phyloP scores from a whole-genome alignment of 352 stramenopile genomes.

The Chrysophaeum taylorii region DNA sequence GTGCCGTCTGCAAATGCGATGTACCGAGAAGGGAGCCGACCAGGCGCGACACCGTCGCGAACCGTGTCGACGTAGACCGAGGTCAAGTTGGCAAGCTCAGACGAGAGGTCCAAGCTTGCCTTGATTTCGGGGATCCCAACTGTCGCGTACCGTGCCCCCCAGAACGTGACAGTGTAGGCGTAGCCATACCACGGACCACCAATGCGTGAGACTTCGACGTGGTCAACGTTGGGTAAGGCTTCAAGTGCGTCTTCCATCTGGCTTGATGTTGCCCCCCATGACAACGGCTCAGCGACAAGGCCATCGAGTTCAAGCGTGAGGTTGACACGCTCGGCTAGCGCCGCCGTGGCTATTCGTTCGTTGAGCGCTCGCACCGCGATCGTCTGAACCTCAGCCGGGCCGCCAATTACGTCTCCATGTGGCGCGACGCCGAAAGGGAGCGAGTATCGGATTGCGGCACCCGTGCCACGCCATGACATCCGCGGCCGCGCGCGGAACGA shows the following conservation, averaged over 20 bases:
- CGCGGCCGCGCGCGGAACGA: conserved; percentile 30
- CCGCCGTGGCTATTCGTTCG: conserved; percentile 18
- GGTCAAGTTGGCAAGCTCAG: conserved; percentile 29
- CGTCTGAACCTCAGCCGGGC: conserved; percentile 38
- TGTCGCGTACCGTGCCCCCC: conserved; percentile 49
- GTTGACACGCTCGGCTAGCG: not conserved
- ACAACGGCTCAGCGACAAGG: conserved; percentile 20
- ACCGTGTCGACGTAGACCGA: conserved; percentile 50
- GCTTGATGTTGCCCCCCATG: conserved; percentile 32
- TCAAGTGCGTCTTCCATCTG: conserved; percentile 32
- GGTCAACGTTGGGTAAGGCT: conserved; percentile 24
- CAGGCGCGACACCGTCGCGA: conserved; percentile 46
- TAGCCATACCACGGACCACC: conserved; percentile 46
- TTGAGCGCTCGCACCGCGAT: conserved; percentile 25
- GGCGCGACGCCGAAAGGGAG: conserved; percentile 27
- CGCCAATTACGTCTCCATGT: conserved; percentile 28
- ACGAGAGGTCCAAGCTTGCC: conserved; percentile 22
- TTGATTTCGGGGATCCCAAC: conserved; percentile 46
- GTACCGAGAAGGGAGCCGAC: conserved; percentile 48
- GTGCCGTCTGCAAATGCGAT: conserved; percentile 50
- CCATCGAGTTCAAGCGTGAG: conserved; percentile 9
- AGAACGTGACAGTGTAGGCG: conserved; percentile 69
- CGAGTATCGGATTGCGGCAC: conserved; percentile 25
- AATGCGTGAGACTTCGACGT: conserved; percentile 36
- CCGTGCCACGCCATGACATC: conserved; percentile 33